Evolutionary conservation across 257 asterid species (phyloP), one percentile per base, ranked within the genome.

Genomic region (Cordia subcordata): DNA sequence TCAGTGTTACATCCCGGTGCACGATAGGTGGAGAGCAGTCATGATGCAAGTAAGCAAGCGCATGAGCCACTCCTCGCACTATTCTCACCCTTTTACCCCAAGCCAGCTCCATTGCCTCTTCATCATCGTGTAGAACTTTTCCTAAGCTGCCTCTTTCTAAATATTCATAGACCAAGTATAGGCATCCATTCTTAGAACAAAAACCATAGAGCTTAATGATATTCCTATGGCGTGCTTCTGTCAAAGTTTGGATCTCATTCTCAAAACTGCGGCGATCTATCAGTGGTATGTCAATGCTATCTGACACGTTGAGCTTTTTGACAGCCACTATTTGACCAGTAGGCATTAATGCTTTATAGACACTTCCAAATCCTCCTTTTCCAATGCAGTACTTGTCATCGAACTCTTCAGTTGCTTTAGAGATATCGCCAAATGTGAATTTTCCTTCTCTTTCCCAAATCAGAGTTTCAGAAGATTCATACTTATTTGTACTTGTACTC

Each of bases 1-100:
- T 88, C 56, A 71, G 63, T 0, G 99, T 61, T 16, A 84, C 88
- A 66, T 92, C 99, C 40, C 99, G 77, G 66, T 92, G 99, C 38
- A 92, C 99, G 18, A 86, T 77, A 55, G 96, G 77, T 0, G 94
- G 93, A 57, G 87, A 67, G 81, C 99, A 86, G 68, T 92, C 96
- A 58, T 86, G 87, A 59, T 92, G 99, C 75, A 92, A 81, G 83
- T 92, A 92, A 62, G 99, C 90, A 18, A 92, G 96, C 13, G 98
- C 96, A 65, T 92, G 91, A 44, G 96, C 96, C 63, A 88, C 65
- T 61, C 99, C 99, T 70, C 51, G 85, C 23, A 92, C 78, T 16
- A 92, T 86, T 49, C 58, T 82, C 35, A 88, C 78, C 75, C 99
- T 81, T 21, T 70, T 66, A 5, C 65, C 67, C 99, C 96, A 92